Percentiles rank a stretch among this genome's conserved stretches.
These are phyloP conservation scores for Apiospora marii DNA, from an alignment of 2,329 filamentous ascomycete species.

Conservation along the genomic window DNA sequence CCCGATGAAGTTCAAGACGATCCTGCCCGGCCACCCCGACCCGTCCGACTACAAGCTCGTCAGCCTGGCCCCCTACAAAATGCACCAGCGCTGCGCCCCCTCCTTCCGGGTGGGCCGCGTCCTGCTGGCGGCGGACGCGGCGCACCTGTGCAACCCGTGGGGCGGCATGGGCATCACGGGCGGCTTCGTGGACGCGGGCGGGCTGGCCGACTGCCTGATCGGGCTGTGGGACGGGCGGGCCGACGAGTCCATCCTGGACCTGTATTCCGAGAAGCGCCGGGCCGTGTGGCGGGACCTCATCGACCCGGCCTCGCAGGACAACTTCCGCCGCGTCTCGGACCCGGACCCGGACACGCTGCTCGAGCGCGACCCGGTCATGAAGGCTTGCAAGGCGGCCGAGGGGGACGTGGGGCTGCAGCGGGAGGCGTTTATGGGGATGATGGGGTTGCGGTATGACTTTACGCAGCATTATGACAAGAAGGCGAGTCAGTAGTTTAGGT, in stretches of 20 bases:
- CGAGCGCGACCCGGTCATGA: slow-evolving; percentile 50
- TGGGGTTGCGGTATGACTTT: slow-evolving; percentile 53
- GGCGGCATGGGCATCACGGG: slow-evolving; percentile 70
- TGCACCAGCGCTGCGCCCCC: slow-evolving; percentile 67
- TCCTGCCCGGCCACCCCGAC: slow-evolving; percentile 67
- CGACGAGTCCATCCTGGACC: slow-evolving; percentile 52
- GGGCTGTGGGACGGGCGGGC: slow-evolving; percentile 54
- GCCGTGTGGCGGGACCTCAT: slow-evolving; percentile 55
- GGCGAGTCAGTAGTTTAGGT: background rate
- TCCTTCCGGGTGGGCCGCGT: slow-evolving; percentile 65
- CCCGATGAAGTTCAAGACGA: slow-evolving; percentile 61
- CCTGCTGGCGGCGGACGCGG: slow-evolving; percentile 66
- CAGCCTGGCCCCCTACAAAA: slow-evolving; percentile 66
- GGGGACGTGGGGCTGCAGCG: slow-evolving; percentile 43
- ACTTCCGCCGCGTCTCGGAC: slow-evolving; percentile 53
- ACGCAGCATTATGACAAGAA: slow-evolving; percentile 50
- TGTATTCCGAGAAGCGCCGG: slow-evolving; percentile 55
- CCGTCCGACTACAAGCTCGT: slow-evolving; percentile 64
- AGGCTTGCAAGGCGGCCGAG: slow-evolving; percentile 46
- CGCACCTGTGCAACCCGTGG: slow-evolving; percentile 62
- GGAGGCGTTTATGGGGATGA: slow-evolving; percentile 45
- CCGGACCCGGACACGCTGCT: slow-evolving; percentile 48
- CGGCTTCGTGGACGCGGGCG: slow-evolving; percentile 69
- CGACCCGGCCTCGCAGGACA: slow-evolving; percentile 52
- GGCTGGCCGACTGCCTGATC: slow-evolving; percentile 65